These are phyloP conservation scores for Trifolium pratense DNA, from an alignment of 306 rosid genomes.

Conservation along the genomic window DNA sequence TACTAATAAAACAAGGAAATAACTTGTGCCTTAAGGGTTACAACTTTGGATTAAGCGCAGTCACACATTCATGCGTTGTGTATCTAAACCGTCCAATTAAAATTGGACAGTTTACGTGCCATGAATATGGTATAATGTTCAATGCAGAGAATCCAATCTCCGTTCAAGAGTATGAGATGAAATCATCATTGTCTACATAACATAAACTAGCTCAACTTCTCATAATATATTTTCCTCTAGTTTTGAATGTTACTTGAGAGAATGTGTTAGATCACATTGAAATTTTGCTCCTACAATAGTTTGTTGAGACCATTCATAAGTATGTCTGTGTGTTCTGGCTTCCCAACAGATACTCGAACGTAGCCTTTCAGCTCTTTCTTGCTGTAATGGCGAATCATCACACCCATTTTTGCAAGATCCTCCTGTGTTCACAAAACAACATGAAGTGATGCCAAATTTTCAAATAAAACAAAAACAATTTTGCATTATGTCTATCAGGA, in stretches of 20 bases:
- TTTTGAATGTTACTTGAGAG: not conserved
- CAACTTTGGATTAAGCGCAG: not conserved
- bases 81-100: not conserved
- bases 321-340: slow-evolving; percentile 85
- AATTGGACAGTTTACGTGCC: not conserved
- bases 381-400: slow-evolving; percentile 96
- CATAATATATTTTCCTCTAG: not conserved
- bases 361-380: slow-evolving; percentile 87
- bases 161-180: not conserved
- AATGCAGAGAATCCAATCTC: not conserved
- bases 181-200: not conserved
- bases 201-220: not conserved
- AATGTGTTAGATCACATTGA: not conserved
- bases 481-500: not conserved
- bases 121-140: not conserved
- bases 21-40: not conserved
- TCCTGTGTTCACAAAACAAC: slow-evolving; percentile 52
- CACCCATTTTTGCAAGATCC: slow-evolving; percentile 93
- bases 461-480: not conserved
- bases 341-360: slow-evolving; percentile 90
- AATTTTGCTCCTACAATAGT: slow-evolving; percentile 40
- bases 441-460: not conserved
- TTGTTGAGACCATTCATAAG: slow-evolving; percentile 70
- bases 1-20: not conserved
- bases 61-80: not conserved